Evolutionary conservation across 768 basidiomycete species (phyloP), one percentile per base, ranked within the genome.

Genomic region (Pholiota molesta): DNA sequence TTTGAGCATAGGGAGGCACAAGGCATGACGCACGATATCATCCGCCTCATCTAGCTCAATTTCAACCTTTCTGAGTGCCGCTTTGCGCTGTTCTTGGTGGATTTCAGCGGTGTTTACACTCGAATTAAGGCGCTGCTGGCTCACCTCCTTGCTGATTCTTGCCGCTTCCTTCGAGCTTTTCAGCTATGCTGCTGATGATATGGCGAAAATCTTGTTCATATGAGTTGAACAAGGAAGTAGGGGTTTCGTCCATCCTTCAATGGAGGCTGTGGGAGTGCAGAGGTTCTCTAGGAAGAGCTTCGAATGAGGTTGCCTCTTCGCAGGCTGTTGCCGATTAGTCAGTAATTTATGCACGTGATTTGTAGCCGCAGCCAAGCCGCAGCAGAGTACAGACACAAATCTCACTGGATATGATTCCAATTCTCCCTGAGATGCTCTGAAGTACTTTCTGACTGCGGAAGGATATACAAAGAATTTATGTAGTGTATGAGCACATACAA

Each of bases 21-120:
- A 54, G 9, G 44, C 29, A 13, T 10, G 1, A 75, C 90, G 52
- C 66, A 92, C 95, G 74, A 96, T 92, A 79, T 97, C 96, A 64
- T 96, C 95, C 0, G 94, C 95, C 70, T 97, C 96, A 68, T 97
- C 95, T 0, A 98, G 78, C 70, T 95, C 94, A 71, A 94, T 87
- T 70, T 95, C 92, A 2, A 94, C 89, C 64, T 88, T 83, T 56
- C 95, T 79, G 58, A 97, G 75, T 0, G 89, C 82, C 0, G 92
- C 84, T 73, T 94, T 95, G 55, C 89, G 84, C 68, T 91, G 87
- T 74, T 97, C 96, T 95, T 57, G 10, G 19, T n/a, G 23, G 45
- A 11, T 39, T 44, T 42, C 52, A 55, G 29, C 16, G 17, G 54
- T 9, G 29, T 45, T 44, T n/a, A 52, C 29, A 35, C 51, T 53